Conservation (phyloP, 352 stramenopile genomes). For the Globisporangium irregulare region DNA sequence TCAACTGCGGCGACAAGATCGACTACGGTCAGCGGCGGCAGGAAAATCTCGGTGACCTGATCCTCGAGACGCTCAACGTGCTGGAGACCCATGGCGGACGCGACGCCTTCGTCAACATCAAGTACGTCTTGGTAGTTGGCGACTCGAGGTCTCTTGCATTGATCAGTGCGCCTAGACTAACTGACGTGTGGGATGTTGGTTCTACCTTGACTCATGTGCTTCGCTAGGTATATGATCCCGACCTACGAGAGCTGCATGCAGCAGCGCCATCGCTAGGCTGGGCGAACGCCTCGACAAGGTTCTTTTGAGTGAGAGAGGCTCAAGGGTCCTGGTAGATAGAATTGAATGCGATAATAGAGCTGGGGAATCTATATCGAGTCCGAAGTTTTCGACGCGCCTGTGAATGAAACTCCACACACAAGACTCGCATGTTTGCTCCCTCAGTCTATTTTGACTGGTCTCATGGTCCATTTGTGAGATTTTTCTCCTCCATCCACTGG, state of each 20-base stretch:
- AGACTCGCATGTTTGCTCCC: not conserved
- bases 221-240: slow-evolving; percentile 91
- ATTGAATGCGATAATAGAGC: not conserved
- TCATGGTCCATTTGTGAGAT: not conserved
- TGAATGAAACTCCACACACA: not conserved
- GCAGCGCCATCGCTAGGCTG: slow-evolving; percentile 10
- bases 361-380: not conserved
- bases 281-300: not conserved
- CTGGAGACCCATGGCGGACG: slow-evolving; percentile 81
- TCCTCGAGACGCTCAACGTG: slow-evolving; percentile 88
- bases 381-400: not conserved
- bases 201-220: not conserved
- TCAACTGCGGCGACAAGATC: slow-evolving; percentile 93
- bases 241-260: slow-evolving; percentile 92
- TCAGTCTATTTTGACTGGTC: not conserved
- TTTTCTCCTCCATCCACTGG: not conserved
- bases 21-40: slow-evolving; percentile 90
- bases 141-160: not conserved
- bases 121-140: slow-evolving; percentile 33
- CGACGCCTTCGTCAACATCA: slow-evolving; percentile 94
- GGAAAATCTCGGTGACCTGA: slow-evolving; percentile 87
- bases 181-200: not conserved
- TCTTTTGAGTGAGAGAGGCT: not conserved
- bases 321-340: not conserved
- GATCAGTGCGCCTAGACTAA: not conserved